Evolutionary conservation across 495 filamentous ascomycete genomes (phyloP), one percentile per base, ranked within the genome.

Genomic region (Mytilinidion resinicola): DNA sequence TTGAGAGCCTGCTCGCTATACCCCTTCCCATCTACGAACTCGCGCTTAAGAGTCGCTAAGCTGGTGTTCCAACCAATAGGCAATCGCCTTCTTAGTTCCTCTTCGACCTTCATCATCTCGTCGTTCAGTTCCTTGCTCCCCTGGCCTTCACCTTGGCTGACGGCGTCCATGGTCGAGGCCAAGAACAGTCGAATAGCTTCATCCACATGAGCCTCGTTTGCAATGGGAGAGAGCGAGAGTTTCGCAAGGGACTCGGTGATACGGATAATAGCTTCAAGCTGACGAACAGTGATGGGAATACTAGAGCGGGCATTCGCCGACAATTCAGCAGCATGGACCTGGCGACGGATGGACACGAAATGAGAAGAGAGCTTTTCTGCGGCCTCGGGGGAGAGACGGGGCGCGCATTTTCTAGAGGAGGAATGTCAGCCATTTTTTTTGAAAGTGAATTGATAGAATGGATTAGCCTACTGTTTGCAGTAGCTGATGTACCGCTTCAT

Each of bases 401-500:
- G 95, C 3, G 95, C 95, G 68, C 92, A 96, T 44, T 88, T 89
- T 48, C 89, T 92, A 60, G 5, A 9, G 37, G 34, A 30, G 6
- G 6, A 5, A 44, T 60, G 66, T 81, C 74, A 82, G 74, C 65
- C 10, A 47, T 17, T 15, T 39, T 9, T 25, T 7, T 17, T 25
- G 42, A 52, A 43, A 10, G 12, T 39, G 11, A 9, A 50, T 44
- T 42, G 41, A 21, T 9, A 50, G 48, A 20, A 41, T 17, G 46
- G 54, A 80, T 2, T 30, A 2, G 25, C 86, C 70, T 79, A 91
- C 89, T 86, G 87, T 75, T 93, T 90, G 78, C 93, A 97, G 73
- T 96, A 99, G 68, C 88, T 93, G 71, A 99, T 91, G 63, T 97
- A 99, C 14, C 93, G 86, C 74, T 90, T 90, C 91, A 99, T 96